Evolutionary conservation across 805 yeast genomes (phyloP).

Genomic region (Candida suzukii): DNA sequence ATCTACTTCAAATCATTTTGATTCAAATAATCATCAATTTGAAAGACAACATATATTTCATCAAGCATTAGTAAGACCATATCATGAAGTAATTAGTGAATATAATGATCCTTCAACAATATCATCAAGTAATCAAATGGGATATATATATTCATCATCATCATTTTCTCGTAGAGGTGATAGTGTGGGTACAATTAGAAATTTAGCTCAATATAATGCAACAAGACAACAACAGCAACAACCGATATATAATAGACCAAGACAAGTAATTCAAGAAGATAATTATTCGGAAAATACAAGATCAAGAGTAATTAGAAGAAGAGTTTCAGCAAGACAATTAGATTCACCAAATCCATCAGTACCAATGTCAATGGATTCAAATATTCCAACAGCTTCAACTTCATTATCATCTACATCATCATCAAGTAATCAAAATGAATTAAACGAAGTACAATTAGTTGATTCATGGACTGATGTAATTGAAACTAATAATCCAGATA

Average conservation of each 20-base stretch:
- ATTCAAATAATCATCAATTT: background rate
- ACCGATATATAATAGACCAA: background rate
- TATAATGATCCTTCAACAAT: background rate
- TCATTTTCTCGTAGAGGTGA: background rate
- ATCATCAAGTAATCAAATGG: background rate
- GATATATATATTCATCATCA: background rate
- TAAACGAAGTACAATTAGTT: background rate
- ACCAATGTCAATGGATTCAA: no score
- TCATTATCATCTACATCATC: background rate
- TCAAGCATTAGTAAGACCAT: slow-evolving; percentile 22
- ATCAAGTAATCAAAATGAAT: background rate
- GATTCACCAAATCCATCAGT: background rate
- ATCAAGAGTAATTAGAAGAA: background rate
- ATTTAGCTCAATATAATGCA: background rate
- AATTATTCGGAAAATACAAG: background rate
- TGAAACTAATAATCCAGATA: slow-evolving; percentile 17
- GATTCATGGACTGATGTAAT: slow-evolving; percentile 8
- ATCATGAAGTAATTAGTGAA: slow-evolving; percentile 18
- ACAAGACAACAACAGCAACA: background rate
- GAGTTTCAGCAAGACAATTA: background rate
- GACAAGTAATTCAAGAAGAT: background rate
- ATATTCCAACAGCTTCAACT: background rate
- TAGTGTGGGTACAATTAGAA: background rate
- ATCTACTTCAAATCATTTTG: background rate
- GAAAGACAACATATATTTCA: slow-evolving; percentile 1